phyloP scores from a whole-genome alignment of 129 eudicot genomes.

The Flaveria sonorensis region DNA sequence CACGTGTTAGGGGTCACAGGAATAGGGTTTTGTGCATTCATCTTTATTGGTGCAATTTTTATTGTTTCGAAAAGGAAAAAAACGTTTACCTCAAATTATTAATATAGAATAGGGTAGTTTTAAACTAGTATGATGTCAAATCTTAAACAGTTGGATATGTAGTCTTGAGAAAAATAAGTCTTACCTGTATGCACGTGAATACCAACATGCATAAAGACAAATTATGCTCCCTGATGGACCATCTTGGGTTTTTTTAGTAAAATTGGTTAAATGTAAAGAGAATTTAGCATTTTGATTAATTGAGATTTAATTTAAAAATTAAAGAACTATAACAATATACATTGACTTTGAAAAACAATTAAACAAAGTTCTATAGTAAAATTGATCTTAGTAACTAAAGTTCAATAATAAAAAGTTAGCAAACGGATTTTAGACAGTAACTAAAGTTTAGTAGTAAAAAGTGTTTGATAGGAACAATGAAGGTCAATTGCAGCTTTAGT shows the following conservation, averaged over 20 bases:
- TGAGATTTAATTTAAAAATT: no score
- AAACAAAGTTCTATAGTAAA: no score
- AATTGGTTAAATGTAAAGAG: slow-evolving; percentile 6
- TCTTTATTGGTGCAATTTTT: slow-evolving; percentile 17
- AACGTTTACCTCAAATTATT: no score
- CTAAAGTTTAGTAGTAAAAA: no score
- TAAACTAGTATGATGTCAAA: slow-evolving; percentile 15
- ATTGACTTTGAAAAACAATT: no score
- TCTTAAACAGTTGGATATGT: slow-evolving; percentile 17
- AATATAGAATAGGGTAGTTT: background rate
- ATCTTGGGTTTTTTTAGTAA: background rate
- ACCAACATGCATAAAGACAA: slow-evolving; percentile 34
- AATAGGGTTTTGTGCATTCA: slow-evolving; percentile 16
- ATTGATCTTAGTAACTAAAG: no score
- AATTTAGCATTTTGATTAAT: background rate
- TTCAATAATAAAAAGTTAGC: no score
- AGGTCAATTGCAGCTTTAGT: no score
- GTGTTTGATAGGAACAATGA: no score
- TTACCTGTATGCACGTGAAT: slow-evolving; percentile 10
- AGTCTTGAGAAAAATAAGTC: background rate
- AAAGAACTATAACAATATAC: no score
- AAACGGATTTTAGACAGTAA: no score
- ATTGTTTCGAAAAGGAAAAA: background rate
- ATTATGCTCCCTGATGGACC: slow-evolving; percentile 30
- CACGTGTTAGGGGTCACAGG: slow-evolving; percentile 21